Evolutionary conservation across 2,329 filamentous ascomycete species (phyloP), one percentile per base, ranked within the genome.

Genomic region (Paecilomyces fulvus): DNA sequence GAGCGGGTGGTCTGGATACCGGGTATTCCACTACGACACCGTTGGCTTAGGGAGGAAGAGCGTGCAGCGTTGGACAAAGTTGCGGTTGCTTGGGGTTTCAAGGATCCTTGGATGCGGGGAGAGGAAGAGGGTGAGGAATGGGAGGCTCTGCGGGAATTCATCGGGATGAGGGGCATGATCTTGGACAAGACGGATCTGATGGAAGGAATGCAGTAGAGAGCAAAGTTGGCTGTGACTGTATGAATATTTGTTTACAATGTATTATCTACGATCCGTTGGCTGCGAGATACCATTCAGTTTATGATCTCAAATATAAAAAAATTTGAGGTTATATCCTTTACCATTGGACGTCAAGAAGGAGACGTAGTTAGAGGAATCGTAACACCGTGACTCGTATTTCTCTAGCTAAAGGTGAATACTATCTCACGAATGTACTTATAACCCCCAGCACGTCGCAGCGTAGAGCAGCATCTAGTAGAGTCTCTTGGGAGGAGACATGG

Each of bases 401-500:
- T 56, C 30, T 61, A 64, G 64, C 63, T 64, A 70, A 61, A 64
- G 37, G 64, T 61, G 59, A 64, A 66, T 59, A 68, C 54, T 61
- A 61, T 53, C 64, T 65, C 64, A 66, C 59, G 63, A 59, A 53
- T 61, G 60, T 62, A 58, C 61, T 58, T 55, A 58, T 63, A 52
- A 51, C 55, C 60, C 55, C 63, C 63, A 62, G 62, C 66, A 63
- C 61, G 62, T 57, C 59, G 51, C 66, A 70, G 61, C 61, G 63
- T 30, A 64, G 37, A 58, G 63, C 60, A 65, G 60, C 64, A 67
- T 75, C 77, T 97, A 99, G 86, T 96, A 99, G 70, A 99, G 81
- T 76, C 94, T 91, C 85, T 91, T 94, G 70, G 94, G 94, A 69
- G 94, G 94, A 79, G 90, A 96, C 94, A 99, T 99, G 83, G 89